phyloP scores from a whole-genome alignment of 495 filamentous ascomycete genomes.

The Tuber umbilicatum region DNA sequence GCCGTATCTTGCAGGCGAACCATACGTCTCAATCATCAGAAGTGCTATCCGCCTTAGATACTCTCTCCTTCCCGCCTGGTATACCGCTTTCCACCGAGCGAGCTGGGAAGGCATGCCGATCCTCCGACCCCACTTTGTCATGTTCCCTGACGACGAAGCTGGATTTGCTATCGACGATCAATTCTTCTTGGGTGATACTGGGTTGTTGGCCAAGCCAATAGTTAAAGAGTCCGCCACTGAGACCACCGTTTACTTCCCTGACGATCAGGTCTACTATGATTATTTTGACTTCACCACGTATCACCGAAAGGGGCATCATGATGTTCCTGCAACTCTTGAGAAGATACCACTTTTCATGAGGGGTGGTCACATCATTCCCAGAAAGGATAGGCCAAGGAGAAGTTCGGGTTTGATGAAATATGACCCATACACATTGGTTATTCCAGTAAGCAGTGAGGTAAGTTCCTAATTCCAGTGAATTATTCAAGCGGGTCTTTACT shows the following conservation, averaged over 20 bases:
- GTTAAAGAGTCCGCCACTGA: slow-evolving; percentile 63
- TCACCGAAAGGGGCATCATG: slow-evolving; percentile 61
- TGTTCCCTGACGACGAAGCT: slow-evolving; percentile 76
- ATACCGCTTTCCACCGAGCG: slow-evolving; percentile 90
- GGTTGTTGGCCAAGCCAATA: slow-evolving; percentile 82
- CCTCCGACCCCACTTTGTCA: slow-evolving; percentile 82
- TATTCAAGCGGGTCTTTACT: not conserved
- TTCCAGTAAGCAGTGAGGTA: slow-evolving; percentile 63
- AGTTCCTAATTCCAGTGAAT: slow-evolving; percentile 33
- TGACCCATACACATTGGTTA: slow-evolving; percentile 87
- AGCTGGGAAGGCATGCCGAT: slow-evolving; percentile 76
- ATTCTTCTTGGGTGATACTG: slow-evolving; percentile 79
- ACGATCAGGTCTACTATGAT: slow-evolving; percentile 75
- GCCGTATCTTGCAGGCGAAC: slow-evolving; percentile 80
- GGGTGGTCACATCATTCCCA: slow-evolving; percentile 83
- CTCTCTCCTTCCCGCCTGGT: slow-evolving; percentile 86
- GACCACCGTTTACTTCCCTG: slow-evolving; percentile 76
- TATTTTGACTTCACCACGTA: slow-evolving; percentile 80
- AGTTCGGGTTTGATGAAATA: slow-evolving; percentile 83
- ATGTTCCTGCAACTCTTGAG: slow-evolving; percentile 68
- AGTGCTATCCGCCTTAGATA: slow-evolving; percentile 84
- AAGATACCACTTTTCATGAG: slow-evolving; percentile 84
- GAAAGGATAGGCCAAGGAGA: slow-evolving; percentile 77
- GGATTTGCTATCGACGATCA: slow-evolving; percentile 88
- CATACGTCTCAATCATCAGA: slow-evolving; percentile 77